These are phyloP conservation scores for Calonectria pauciramosa DNA, from an alignment of 2,329 filamentous ascomycete genomes.

Conservation along the genomic window DNA sequence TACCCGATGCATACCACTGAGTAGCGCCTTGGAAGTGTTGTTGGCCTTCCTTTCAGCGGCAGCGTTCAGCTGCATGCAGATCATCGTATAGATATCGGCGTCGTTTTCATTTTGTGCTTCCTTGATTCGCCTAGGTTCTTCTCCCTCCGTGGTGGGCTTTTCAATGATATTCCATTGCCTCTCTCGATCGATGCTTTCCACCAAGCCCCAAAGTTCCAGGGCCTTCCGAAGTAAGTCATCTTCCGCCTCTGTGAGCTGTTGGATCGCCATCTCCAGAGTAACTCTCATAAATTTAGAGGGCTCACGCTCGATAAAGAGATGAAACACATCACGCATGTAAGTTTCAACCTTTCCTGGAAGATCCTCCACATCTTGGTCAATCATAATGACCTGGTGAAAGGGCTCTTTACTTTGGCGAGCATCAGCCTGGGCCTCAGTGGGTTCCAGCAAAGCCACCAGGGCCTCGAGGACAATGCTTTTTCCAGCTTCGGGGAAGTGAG, in stretches of 20 bases:
- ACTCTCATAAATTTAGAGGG: conserved; percentile 71
- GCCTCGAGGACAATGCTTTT: conserved; percentile 58
- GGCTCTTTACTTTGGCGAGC: conserved; percentile 52
- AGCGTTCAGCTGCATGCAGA: conserved; percentile 75
- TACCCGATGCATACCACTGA: conserved; percentile 72
- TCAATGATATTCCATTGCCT: conserved; percentile 71
- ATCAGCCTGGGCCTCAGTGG: conserved; percentile 51
- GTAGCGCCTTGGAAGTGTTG: conserved; percentile 68
- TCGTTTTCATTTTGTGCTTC: conserved; percentile 63
- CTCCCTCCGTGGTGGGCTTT: conserved; percentile 57
- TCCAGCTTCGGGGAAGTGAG: conserved; percentile 69
- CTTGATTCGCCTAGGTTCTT: conserved; percentile 61
- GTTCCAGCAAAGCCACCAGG: conserved; percentile 51
- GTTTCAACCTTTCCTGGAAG: conserved; percentile 70
- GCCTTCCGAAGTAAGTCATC: conserved; percentile 70
- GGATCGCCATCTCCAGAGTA: conserved; percentile 67
- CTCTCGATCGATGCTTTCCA: conserved; percentile 76
- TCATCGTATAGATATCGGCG: conserved; percentile 70
- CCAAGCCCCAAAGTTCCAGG: conserved; percentile 74
- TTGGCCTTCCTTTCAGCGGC: conserved; percentile 75
- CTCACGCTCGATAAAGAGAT: conserved; percentile 70
- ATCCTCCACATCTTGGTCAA: conserved; percentile 73
- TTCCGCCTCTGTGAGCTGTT: conserved; percentile 60
- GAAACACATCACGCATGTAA: conserved; percentile 71
- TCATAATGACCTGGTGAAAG: conserved; percentile 63